These are phyloP conservation scores for Neodidymelliopsis sp. DNA, from an alignment of 2,329 filamentous ascomycete genomes.

Conservation along the genomic window DNA sequence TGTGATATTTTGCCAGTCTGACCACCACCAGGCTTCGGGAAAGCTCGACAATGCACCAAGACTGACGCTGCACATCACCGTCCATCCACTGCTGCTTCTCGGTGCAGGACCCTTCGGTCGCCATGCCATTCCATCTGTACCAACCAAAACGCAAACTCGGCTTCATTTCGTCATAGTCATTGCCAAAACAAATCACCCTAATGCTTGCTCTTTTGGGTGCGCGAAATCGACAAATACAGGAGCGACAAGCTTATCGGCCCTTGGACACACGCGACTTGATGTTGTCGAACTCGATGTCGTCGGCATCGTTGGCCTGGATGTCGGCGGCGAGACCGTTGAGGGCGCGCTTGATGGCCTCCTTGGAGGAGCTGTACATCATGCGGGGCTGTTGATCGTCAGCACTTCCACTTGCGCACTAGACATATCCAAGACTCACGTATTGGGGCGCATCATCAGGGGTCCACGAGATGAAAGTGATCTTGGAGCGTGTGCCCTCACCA, in stretches of 20 bases:
- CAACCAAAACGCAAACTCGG: constrained; percentile 23
- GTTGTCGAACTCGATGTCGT: constrained; percentile 80
- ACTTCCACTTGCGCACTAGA: neutral
- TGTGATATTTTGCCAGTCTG: constrained; percentile 33
- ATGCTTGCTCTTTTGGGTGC: constrained; percentile 26
- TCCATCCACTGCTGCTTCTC: constrained; percentile 4
- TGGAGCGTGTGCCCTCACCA: constrained; percentile 73
- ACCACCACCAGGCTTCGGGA: constrained; percentile 23
- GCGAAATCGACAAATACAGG: constrained; percentile 27
- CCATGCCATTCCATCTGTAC: constrained; percentile 21
- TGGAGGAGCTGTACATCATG: constrained; percentile 91
- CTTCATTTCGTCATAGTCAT: constrained; percentile 29
- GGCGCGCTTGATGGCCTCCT: constrained; percentile 82
- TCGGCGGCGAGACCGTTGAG: constrained; percentile 78
- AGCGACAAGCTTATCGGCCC: constrained; percentile 53
- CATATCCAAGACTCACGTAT: constrained; percentile 64
- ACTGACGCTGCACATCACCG: constrained; percentile 17
- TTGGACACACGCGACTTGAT: constrained; percentile 65
- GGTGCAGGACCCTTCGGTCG: constrained; percentile 1
- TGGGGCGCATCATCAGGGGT: constrained; percentile 72
- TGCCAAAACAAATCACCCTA: constrained; percentile 24
- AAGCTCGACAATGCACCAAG: constrained; percentile 24
- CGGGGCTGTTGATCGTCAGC: constrained; percentile 67
- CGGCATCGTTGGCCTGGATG: constrained; percentile 82
- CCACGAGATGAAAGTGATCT: constrained; percentile 55